These are phyloP conservation scores for Dothideomycetidae sp. DNA, from an alignment of 2,329 filamentous ascomycete species.

Conservation along the genomic window DNA sequence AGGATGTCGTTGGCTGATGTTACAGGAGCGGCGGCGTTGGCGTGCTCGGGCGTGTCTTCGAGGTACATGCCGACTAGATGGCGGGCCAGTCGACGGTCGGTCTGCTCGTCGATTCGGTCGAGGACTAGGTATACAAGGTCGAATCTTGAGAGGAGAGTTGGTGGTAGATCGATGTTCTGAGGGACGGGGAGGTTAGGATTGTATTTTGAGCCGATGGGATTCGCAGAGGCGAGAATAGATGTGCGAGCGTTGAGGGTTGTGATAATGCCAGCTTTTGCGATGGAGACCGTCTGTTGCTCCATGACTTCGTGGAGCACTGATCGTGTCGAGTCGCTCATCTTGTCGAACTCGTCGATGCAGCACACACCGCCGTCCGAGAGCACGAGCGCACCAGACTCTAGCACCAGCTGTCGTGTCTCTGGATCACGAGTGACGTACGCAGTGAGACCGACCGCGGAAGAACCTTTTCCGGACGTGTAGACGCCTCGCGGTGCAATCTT, in stretches of 20 bases:
- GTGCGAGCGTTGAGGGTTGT: conserved; percentile 94
- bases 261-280: conserved; percentile 86
- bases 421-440: conserved; percentile 74
- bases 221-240: conserved; percentile 90
- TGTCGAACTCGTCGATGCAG: conserved; percentile 79
- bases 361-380: conserved; percentile 73
- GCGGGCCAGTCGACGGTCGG: conserved; percentile 74
- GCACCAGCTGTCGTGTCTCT: conserved; percentile 71
- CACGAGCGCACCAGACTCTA: conserved; percentile 67
- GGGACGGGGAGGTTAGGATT: conserved; percentile 91
- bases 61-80: conserved; percentile 94
- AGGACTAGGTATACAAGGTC: conserved; percentile 94
- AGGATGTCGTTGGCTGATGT: conserved; percentile 53
- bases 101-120: conserved; percentile 81
- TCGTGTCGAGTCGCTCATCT: conserved; percentile 74
- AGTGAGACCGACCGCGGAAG: conserved; percentile 68
- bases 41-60: conserved; percentile 84
- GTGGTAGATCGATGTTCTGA: conserved; percentile 94
- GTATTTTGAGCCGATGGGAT: conserved; percentile 95
- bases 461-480: conserved; percentile 68
- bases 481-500: conserved; percentile 92
- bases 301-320: conserved; percentile 80
- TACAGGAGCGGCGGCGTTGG: conserved; percentile 29
- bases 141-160: conserved; percentile 87
- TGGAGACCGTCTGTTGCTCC: conserved; percentile 78